phyloP scores from a whole-genome alignment of 208 protist genomes.

The Acanthamoeba lenticulata region DNA sequence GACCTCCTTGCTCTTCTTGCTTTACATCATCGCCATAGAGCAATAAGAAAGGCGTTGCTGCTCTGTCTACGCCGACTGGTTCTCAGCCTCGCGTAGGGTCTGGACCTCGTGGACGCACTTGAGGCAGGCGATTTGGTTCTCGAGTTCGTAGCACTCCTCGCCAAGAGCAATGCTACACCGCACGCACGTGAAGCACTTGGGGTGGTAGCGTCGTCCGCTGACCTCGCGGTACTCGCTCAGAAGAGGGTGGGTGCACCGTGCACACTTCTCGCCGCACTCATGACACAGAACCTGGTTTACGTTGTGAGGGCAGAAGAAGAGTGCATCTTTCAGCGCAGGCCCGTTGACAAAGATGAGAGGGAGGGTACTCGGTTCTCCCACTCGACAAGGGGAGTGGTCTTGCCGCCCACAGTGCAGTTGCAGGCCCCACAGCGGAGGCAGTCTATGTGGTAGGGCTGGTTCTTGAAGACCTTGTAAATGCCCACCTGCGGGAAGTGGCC shows the following conservation, averaged over 20 bases:
- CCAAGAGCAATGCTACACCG: background rate
- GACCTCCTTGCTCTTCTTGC: background rate
- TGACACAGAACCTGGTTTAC: background rate
- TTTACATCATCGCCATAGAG: background rate
- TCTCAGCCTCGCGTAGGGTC: background rate
- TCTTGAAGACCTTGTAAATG: background rate
- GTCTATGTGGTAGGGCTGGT: slow-evolving; percentile 1
- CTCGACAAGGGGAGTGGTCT: slow-evolving; percentile 5
- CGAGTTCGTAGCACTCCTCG: background rate
- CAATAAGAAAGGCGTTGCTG: background rate
- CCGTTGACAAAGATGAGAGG: background rate
- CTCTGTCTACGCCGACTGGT: background rate
- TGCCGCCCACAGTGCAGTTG: background rate
- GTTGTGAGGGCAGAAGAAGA: background rate
- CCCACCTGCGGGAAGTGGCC: background rate
- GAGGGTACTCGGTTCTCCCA: background rate
- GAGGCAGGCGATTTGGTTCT: background rate
- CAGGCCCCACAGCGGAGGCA: background rate
- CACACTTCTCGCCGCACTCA: background rate
- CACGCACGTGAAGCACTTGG: background rate
- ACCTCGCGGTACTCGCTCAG: background rate
- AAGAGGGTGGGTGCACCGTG: background rate
- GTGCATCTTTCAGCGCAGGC: background rate
- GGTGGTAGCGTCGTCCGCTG: background rate
- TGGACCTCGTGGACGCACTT: slow-evolving; percentile 5